Evolutionary conservation across 1,284 basidiomycete species (phyloP), one percentile per base, ranked within the genome.

Genomic region (Phenoliferia sp.): DNA sequence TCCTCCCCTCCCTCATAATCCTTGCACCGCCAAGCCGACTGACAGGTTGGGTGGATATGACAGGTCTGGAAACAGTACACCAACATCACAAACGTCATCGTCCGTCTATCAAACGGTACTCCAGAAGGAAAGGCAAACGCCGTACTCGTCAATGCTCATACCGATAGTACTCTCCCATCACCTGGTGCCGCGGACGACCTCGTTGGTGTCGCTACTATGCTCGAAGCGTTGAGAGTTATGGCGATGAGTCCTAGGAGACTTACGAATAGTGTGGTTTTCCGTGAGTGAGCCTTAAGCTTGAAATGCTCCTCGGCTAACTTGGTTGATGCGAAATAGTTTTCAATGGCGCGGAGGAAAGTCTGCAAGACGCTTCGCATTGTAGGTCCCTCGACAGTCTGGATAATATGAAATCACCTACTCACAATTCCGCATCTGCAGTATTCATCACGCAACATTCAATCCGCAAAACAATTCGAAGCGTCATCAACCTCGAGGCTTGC

Each of bases 381-480:
- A 4, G 6, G 56, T 35, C 6, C 9, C 26, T 10, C 2, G n/a
- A 16, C 17, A 5, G 33, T 4, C 26, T 32, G n/a, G 7, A 3
- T 56, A 26, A 19, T 29, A 17, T 15, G 1, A 6, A 16, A 15
- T 28, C 16, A 9, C 7, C 54, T 31, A n/a, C 88, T 0, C 80
- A 94, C n/a, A 93, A 96, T 78, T 94, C 97, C 76, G 94, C 90
- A 0, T 94, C 92, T 0, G 94, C 98, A 79, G 82, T 95, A 4
- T 96, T 89, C 78, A 88, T 92, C 10, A 95, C 91, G 0, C 90
- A 94, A 75, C 91, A 94, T 76, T 85, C 74, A 15, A 56, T 71
- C 55, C 70, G 70, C 31, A 44, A 69, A 31, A 92, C 89, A 19
- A 87, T 98, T 28, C 87, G 90, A 12, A 92, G 92, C 0, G 87